Evolutionary conservation across 1,284 basidiomycete species (phyloP).

Genomic region (Amylostereum chailletii): DNA sequence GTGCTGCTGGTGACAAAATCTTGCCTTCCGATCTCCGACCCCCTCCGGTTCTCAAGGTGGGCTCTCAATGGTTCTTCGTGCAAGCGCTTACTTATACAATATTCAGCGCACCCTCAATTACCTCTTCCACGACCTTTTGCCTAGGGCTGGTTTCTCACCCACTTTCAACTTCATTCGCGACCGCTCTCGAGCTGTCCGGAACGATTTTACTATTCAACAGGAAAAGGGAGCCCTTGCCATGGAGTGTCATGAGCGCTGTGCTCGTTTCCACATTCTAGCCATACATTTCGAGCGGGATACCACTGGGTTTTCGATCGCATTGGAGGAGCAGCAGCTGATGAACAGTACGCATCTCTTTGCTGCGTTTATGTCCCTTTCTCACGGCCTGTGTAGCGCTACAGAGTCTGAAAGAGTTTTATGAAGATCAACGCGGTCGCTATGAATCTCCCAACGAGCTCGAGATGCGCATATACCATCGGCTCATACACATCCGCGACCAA

Average conservation of each 20-base stretch:
- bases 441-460: constrained; percentile 83
- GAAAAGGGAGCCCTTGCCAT: constrained; percentile 74
- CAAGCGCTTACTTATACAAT: neutral
- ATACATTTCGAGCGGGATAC: constrained; percentile 67
- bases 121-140: constrained; percentile 78
- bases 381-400: constrained; percentile 58
- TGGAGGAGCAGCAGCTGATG: constrained; percentile 87
- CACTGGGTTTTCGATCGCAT: constrained; percentile 53
- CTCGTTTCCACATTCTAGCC: constrained; percentile 87
- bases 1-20: constrained; percentile 89
- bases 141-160: constrained; percentile 55
- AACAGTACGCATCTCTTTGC: constrained; percentile 55
- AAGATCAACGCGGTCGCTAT: constrained; percentile 66
- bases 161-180: constrained; percentile 88
- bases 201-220: constrained; percentile 93
- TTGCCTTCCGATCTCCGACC: constrained; percentile 91
- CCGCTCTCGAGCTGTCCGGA: constrained; percentile 83
- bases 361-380: neutral
- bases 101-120: constrained; percentile 82
- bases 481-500: constrained; percentile 85
- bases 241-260: constrained; percentile 89
- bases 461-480: constrained; percentile 91
- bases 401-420: constrained; percentile 89
- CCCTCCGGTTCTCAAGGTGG: constrained; percentile 72
- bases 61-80: constrained; percentile 9